phyloP scores from a whole-genome alignment of 768 basidiomycete genomes.

The Porpolomopsis calyptriformis region DNA sequence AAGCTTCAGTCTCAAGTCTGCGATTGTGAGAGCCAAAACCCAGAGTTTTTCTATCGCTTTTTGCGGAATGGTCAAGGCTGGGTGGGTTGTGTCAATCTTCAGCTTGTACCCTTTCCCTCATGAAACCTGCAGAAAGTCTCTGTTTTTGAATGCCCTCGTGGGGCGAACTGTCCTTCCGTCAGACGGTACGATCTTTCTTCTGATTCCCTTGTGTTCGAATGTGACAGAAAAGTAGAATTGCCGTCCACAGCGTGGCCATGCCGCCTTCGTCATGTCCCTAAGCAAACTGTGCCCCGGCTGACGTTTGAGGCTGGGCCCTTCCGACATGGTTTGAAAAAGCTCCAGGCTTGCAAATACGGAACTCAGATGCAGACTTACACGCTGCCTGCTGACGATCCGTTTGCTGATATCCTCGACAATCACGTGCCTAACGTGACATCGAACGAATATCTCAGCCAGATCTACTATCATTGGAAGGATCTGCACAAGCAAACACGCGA shows the following conservation, averaged over 20 bases:
- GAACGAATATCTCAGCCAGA: not conserved
- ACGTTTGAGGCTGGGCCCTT: not conserved
- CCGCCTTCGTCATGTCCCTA: not conserved
- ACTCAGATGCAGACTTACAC: not conserved
- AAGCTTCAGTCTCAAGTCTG: not conserved
- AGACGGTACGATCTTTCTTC: too few species aligned
- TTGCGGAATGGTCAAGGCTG: conserved; percentile 4
- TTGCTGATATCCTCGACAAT: not conserved
- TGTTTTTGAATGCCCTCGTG: conserved; percentile 2
- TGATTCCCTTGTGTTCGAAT: too few species aligned
- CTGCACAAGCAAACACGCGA: not conserved
- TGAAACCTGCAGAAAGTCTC: not conserved
- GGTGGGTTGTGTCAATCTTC: not conserved
- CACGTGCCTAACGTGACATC: too few species aligned
- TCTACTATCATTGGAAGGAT: not conserved
- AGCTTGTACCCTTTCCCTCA: not conserved
- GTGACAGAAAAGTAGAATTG: too few species aligned
- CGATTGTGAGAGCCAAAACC: not conserved
- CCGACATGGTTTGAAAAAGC: not conserved
- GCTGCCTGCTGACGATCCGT: not conserved
- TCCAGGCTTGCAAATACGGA: not conserved
- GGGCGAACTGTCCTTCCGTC: conserved; percentile 3
- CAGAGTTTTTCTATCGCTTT: conserved; percentile 5
- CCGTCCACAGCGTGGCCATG: not conserved
- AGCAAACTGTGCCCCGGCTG: not conserved